Percentiles rank a stretch among this genome's conserved stretches.
Evolutionary conservation across 2,329 filamentous ascomycete genomes (phyloP).

Genomic region (Fonsecaea multimorphosa): DNA sequence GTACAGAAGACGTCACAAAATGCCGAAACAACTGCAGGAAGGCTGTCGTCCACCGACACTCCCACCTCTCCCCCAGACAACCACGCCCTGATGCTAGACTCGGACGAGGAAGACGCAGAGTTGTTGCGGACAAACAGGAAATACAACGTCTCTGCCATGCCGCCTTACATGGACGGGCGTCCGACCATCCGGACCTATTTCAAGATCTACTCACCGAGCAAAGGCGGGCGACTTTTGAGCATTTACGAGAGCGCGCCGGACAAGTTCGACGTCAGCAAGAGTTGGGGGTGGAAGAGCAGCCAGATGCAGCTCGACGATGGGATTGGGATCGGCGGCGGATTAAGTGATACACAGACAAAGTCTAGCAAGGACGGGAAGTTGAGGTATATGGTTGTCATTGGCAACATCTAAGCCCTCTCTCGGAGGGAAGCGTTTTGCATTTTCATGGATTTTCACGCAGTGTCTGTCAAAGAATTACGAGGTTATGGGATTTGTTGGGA

Average conservation of each 20-base stretch:
- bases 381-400: conserved; percentile 66
- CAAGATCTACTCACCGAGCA: conserved; percentile 65
- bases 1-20: conserved; percentile 41
- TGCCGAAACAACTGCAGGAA: conserved; percentile 26
- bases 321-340: conserved; percentile 81
- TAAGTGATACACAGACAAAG: conserved; percentile 47
- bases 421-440: background rate
- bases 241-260: conserved; percentile 66
- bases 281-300: conserved; percentile 67
- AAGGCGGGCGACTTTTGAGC: conserved; percentile 63
- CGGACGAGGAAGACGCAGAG: conserved; percentile 41
- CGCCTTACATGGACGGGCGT: conserved; percentile 61
- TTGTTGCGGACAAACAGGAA: conserved; percentile 39
- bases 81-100: conserved; percentile 40
- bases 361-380: conserved; percentile 56
- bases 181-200: conserved; percentile 67
- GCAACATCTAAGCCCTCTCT: conserved; percentile 44
- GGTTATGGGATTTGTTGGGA: background rate
- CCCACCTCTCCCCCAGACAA: conserved; percentile 1
- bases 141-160: conserved; percentile 52
- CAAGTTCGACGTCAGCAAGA: conserved; percentile 65
- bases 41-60: background rate
- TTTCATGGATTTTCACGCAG: background rate
- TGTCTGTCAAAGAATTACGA: background rate
- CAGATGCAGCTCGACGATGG: conserved; percentile 87